Evolutionary conservation across 164 flowering plant species (phyloP), one percentile per base, ranked within the genome.

Genomic region (Protea cynaroides): DNA sequence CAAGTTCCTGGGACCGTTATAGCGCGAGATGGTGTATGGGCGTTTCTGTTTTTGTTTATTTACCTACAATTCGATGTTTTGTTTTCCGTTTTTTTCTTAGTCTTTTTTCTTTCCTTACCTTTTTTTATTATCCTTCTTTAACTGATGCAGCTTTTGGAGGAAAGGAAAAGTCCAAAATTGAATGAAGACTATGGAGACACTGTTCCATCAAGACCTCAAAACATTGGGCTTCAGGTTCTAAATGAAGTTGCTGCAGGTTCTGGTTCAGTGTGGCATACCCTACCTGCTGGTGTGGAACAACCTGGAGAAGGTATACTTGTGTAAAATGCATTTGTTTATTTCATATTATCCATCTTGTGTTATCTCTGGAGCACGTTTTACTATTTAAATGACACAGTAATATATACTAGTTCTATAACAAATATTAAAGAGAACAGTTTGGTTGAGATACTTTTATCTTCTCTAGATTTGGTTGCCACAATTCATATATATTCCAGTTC

Each of bases 181-280:
- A 89, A 82, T 72, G 90, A 86, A 59, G 86, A 83, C 56, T 84
- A 77, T 79, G 96, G 89, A 64, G 87, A 82, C 62, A 94, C 97
- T 58, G 89, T 94, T 75, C 97, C 92, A 57, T 84, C 97, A 44
- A 82, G 65, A 67, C 86, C 84, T 70, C 76, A 65, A 13, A 75
- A 78, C 43, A 65, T 70, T 67, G 79, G 58, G 43, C 64, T 65
- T 72, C 66, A 60, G 52, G 67, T 49, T 60, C 65, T 60, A 46
- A 69, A 61, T 59, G 81, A 79, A 56, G 61, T 58, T 38, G 57
- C 60, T 13, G 22, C 65, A 64, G 58, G 53, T 54, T 65, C 72
- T 53, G 62, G 63, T 66, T 56, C 65, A 14, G 62, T 34, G 46
- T 80, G 74, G 67, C 71, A 73, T 25, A 71, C 72, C 2, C 51